Evolutionary conservation across 768 basidiomycete genomes (phyloP), one percentile per base, ranked within the genome.

Genomic region (Pleurotus salmoneostramineus): DNA sequence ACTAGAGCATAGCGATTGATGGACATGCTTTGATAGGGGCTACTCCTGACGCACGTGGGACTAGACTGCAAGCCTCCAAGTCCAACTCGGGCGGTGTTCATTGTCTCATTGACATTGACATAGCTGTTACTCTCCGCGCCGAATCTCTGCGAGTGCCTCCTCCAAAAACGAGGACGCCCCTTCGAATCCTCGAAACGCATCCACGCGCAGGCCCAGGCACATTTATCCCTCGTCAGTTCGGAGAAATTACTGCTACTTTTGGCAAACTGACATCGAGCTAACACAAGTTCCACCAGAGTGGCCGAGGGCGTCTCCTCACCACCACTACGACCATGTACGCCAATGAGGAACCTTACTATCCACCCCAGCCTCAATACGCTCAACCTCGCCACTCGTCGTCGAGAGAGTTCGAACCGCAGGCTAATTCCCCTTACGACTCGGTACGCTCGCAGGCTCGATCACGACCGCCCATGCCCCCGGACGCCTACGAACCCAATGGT

Each of bases 331-430:
- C 67, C 60, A 69, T 66, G 62, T 69, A 67, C 60, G 59, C 64
- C 48, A 56, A 56, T 21, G 63, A 66, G 48, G 56, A 60, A 43
- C 50, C 60, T 15, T 62, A 62, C 42, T 60, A 63, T 33, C 61
- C 61, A 33, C 58, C 59, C 36, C 57, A 63, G 56, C 65, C 68
- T 37, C 62, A 65, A 50, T 49, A 54, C 59, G 51, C 65, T 36
- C 59, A 58, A 27, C 66, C 69, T 6, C 65, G 64, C 27, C 66
- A 62, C 50, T 71, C 70, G 21, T 54, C 58, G 14, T 67, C 68
- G 27, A 56, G 63, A 21, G 69, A 69, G 55, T 63, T 67, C 44
- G 44, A 45, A 11, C 44, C 44, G 15, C 44, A 17, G 44, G 12
- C 5, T 10, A 17, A 15, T 6, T 45, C 44, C 14, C 44, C 44